phyloP scores from a whole-genome alignment of 768 basidiomycete species.

The Royoungia palumana region DNA sequence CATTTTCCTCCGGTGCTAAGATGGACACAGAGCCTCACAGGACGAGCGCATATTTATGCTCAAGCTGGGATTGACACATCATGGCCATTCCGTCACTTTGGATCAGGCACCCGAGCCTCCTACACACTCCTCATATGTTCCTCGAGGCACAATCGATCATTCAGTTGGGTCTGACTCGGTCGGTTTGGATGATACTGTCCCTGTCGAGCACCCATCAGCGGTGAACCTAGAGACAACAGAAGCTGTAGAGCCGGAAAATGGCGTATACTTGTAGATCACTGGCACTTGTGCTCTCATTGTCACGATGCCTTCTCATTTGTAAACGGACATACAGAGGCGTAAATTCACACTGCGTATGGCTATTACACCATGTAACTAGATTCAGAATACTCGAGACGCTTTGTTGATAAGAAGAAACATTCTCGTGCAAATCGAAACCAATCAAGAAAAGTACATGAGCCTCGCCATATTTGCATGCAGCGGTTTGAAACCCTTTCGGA shows the following conservation, averaged over 20 bases:
- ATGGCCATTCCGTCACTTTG: conserved; percentile 47
- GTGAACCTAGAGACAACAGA: neutral
- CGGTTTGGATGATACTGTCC: conserved; percentile 10
- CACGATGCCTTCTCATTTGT: too few species aligned
- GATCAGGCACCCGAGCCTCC: conserved; percentile 5
- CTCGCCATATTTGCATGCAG: conserved; percentile 48
- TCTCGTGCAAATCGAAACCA: neutral
- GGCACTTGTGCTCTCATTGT: too few species aligned
- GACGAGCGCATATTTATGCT: conserved; percentile 72
- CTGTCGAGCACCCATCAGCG: neutral
- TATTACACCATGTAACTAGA: neutral
- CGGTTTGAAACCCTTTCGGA: conserved; percentile 52
- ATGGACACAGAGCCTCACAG: conserved; percentile 62
- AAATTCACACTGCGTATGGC: neutral
- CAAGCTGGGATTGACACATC: conserved; percentile 59
- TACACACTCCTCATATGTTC: neutral
- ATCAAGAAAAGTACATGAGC: conserved; percentile 59
- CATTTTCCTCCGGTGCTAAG: conserved; percentile 11
- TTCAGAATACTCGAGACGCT: too few species aligned
- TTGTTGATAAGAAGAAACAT: too few species aligned
- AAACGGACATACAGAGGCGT: neutral
- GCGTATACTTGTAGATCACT: conserved; percentile 31
- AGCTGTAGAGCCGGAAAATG: conserved; percentile 10
- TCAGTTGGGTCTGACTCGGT: conserved; percentile 11
- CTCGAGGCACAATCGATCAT: neutral